Conservation (phyloP, 257 asterid species). For the Paulownia fortunei region DNA sequence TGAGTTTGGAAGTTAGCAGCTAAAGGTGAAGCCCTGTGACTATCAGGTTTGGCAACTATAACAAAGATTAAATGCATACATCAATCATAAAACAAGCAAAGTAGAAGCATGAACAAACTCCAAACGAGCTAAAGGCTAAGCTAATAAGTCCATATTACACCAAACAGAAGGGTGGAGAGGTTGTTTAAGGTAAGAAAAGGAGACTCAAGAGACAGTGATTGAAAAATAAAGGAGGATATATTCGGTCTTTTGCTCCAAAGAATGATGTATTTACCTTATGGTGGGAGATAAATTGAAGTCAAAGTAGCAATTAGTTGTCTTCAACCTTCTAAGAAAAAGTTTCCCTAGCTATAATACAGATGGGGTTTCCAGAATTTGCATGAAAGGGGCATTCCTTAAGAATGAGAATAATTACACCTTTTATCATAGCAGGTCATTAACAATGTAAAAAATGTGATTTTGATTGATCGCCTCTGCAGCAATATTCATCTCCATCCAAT, state of each 20-base stretch:
- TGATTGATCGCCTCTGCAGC: too few relatives aligned
- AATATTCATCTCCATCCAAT: too few relatives aligned
- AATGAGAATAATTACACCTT: too few relatives aligned
- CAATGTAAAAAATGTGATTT: too few relatives aligned
- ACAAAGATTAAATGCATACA: background rate
- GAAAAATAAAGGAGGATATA: background rate
- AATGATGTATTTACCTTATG: background rate
- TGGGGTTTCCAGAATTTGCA: too few relatives aligned
- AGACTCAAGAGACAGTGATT: background rate
- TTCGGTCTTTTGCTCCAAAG: background rate
- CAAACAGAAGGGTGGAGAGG: background rate
- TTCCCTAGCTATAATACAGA: too few relatives aligned
- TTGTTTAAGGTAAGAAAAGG: background rate
- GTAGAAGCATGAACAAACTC: background rate
- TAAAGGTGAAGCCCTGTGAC: background rate
- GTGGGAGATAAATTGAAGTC: background rate
- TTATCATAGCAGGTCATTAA: too few relatives aligned
- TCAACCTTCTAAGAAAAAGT: background rate
- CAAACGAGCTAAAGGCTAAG: background rate
- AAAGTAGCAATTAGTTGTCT: background rate
- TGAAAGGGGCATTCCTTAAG: too few relatives aligned
- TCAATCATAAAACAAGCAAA: background rate
- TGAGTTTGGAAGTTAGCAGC: background rate
- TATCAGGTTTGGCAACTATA: background rate
- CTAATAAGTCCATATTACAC: too few relatives aligned